phyloP scores from a whole-genome alignment of 495 filamentous ascomycete species.

The Hypoxylon fragiforme region DNA sequence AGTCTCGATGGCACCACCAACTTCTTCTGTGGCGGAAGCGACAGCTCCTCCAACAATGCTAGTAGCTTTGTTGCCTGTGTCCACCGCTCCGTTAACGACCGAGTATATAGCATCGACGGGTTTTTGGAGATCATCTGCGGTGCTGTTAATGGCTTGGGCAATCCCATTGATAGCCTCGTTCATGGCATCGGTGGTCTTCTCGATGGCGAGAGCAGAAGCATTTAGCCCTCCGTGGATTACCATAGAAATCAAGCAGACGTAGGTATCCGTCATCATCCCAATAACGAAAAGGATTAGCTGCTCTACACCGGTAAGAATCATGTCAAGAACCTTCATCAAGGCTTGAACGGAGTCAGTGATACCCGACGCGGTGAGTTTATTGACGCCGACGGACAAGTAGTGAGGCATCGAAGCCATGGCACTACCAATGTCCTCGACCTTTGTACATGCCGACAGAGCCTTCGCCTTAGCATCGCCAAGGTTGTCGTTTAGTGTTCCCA shows the following conservation, averaged over 20 bases:
- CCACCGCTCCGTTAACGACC: constrained; percentile 61
- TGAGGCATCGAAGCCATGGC: constrained; percentile 97
- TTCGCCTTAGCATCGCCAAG: constrained; percentile 74
- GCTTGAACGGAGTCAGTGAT: constrained; percentile 77
- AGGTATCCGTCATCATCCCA: constrained; percentile 85
- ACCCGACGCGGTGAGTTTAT: constrained; percentile 75
- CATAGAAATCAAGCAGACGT: constrained; percentile 81
- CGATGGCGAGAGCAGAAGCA: constrained; percentile 65
- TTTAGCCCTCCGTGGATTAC: constrained; percentile 76
- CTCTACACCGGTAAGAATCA: constrained; percentile 82
- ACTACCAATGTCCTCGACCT: constrained; percentile 92
- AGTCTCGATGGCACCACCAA: constrained; percentile 54
- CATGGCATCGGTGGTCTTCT: constrained; percentile 71
- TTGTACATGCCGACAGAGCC: constrained; percentile 84
- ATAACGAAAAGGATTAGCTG: constrained; percentile 87
- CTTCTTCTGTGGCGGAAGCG: constrained; percentile 52
- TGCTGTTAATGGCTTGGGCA: constrained; percentile 61
- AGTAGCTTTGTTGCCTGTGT: constrained; percentile 40
- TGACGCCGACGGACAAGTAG: constrained; percentile 86
- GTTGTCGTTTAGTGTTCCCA: constrained; percentile 68
- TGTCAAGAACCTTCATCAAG: constrained; percentile 70
- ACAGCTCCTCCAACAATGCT: constrained; percentile 54
- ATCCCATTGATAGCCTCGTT: constrained; percentile 72
- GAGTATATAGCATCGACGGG: constrained; percentile 61
- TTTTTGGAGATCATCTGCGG: constrained; percentile 60